phyloP scores from a whole-genome alignment of 2,329 filamentous ascomycete genomes.

The Parafenestella ontariensis region DNA sequence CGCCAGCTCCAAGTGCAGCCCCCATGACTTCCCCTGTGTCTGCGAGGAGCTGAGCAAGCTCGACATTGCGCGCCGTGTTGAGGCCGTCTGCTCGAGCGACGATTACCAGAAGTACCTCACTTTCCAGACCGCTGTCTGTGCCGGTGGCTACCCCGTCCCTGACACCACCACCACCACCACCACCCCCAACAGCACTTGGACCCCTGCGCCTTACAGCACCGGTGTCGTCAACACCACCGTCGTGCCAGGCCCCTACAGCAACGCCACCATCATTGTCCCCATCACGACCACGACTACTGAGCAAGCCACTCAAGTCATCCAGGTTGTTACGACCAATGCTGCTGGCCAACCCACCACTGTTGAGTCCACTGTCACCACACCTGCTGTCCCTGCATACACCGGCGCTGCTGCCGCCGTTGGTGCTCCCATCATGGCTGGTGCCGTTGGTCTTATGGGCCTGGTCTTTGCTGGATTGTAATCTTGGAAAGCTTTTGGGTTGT shows the following conservation, averaged over 20 bases:
- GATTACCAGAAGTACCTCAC: background rate
- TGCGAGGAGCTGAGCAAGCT: conserved; percentile 23
- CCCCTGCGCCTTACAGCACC: background rate
- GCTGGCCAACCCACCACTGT: background rate
- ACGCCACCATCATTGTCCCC: conserved; percentile 8
- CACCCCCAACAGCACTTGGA: background rate
- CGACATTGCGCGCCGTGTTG: conserved; percentile 1
- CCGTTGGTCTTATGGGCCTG: conserved; percentile 28
- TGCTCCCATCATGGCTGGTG: conserved; percentile 13
- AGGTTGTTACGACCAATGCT: background rate
- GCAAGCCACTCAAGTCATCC: background rate
- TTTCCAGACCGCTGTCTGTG: conserved; percentile 3
- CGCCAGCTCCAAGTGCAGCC: conserved; percentile 23
- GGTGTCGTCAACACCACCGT: background rate
- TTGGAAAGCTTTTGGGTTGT: background rate
- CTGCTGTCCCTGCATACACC: conserved; percentile 2
- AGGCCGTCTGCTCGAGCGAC: background rate
- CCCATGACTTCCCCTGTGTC: conserved; percentile 27
- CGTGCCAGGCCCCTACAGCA: background rate
- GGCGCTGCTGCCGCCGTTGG: conserved; percentile 20
- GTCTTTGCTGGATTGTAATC: conserved; percentile 28
- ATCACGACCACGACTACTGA: background rate
- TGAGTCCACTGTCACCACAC: background rate
- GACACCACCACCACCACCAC: background rate
- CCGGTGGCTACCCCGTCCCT: background rate